Percentiles rank a stretch among this genome's conserved stretches.
Evolutionary conservation across 176 grass and related monocot genomes (phyloP).

Genomic region (Alloteropsis semialata): DNA sequence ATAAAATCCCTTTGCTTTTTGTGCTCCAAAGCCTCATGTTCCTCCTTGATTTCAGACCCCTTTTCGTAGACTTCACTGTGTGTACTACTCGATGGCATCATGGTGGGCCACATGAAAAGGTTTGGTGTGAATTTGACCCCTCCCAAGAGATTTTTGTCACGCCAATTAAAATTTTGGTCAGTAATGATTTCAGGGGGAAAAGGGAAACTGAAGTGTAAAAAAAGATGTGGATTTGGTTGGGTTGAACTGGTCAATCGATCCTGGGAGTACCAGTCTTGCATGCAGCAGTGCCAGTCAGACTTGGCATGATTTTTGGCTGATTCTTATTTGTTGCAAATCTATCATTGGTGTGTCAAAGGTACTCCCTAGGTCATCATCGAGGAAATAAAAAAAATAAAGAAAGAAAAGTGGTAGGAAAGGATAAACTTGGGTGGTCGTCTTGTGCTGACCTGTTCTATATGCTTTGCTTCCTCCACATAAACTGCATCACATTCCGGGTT

Average conservation of each 20-base stretch:
- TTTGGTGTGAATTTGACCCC: conserved; percentile 1
- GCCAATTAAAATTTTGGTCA: neutral
- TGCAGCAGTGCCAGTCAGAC: neutral
- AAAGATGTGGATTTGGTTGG: neutral
- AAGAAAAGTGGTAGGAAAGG: neutral
- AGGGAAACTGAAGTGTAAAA: neutral
- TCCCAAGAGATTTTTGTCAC: neutral
- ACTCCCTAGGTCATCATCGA: neutral
- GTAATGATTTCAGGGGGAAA: neutral
- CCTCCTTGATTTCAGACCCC: conserved; percentile 14
- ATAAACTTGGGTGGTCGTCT: neutral
- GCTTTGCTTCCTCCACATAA: neutral
- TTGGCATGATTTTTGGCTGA: conserved; percentile 4
- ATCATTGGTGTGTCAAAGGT: conserved; percentile 5
- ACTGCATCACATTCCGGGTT: neutral
- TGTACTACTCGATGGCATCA: neutral
- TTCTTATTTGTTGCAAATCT: neutral
- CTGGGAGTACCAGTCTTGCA: neutral
- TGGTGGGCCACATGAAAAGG: neutral
- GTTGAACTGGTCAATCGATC: conserved; percentile 3
- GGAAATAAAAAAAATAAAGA: neutral
- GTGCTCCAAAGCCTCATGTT: conserved; percentile 26
- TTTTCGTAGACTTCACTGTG: conserved; percentile 11
- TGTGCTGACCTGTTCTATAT: neutral
- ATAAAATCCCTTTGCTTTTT: neutral